Base-by-base conservation (phyloP, 1,284 basidiomycete genomes). In the Heterobasidion irregulare region DNA sequence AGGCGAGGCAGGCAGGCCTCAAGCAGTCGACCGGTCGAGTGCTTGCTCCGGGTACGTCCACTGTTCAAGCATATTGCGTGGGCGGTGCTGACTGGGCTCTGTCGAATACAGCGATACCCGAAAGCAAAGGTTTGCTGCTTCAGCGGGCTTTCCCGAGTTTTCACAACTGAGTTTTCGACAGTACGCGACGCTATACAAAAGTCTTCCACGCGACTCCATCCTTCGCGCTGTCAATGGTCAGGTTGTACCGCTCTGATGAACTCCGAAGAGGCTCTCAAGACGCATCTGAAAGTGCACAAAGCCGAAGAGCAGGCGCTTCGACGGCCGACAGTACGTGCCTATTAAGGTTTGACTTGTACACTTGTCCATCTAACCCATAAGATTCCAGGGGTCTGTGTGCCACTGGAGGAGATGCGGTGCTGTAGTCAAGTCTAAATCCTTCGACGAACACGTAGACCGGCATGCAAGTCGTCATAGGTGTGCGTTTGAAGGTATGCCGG, bases 161-260 rank as follows among this genome's bases (percentile, higher is more conserved):
- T 33, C 8, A 9, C 13, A 13, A 32, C 18, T 48, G 47, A 48
- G 13, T 32, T 13, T 2, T 48, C n/a, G 38, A n/a, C n/a, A 41
- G 38, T 12, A 41, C 38, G 38, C 10, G 38, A 41, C 10, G 38
- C 38, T 41, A n/a, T 41, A 10, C 38, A 41, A 41, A 12, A 41
- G 4, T 41, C 18, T 19, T 48, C 47, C n/a, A 48, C 18, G 6
- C 12, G 47, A 8, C 4, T 32, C 18, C 18, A 18, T 18, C 47
- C 16, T 13, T 13, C 15, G 15, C 47, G 47, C 19, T 89, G 86
- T 67, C 71, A 70, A 59, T 89, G 87, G 86, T 67, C 66, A 54
- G 72, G 73, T 36, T 89, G 86, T 65, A 69, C 71, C 56, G 72
- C 71, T 49, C 61, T 79, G 18, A 63, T 86, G 61, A 84, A 83